phyloP scores from a whole-genome alignment of 2,329 filamentous ascomycete genomes.

The Claviceps humidiphila region DNA sequence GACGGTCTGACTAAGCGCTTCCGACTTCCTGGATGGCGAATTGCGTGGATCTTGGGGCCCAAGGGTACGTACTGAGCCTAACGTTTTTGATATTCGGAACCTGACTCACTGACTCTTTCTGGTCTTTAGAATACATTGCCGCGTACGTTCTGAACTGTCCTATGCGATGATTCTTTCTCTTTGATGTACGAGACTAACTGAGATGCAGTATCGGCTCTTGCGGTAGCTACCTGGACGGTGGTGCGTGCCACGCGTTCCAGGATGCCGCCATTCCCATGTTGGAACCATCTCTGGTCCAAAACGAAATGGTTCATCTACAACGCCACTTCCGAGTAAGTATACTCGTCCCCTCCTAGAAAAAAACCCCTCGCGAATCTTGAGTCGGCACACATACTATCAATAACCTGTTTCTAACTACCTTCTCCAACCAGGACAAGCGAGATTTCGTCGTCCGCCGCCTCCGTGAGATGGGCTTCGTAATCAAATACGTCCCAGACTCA shows the following conservation, averaged over 20 bases:
- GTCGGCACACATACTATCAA: background rate
- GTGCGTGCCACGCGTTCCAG: slow-evolving; percentile 90
- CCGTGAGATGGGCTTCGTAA: slow-evolving; percentile 72
- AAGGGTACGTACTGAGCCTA: slow-evolving; percentile 38
- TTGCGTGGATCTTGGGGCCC: slow-evolving; percentile 90
- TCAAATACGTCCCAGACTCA: slow-evolving; percentile 73
- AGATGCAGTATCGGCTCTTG: slow-evolving; percentile 60
- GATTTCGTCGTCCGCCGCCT: slow-evolving; percentile 79
- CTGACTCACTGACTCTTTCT: background rate
- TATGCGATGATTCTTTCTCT: background rate
- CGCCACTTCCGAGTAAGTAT: slow-evolving; percentile 57
- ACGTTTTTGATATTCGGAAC: background rate
- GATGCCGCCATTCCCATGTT: slow-evolving; percentile 88
- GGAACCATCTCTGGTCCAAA: slow-evolving; percentile 65
- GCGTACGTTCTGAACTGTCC: slow-evolving; percentile 35
- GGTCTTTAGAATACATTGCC: slow-evolving; percentile 62
- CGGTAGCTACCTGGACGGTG: slow-evolving; percentile 87
- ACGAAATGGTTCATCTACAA: slow-evolving; percentile 84
- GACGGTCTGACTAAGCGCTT: slow-evolving; percentile 96
- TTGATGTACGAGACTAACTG: slow-evolving; percentile 3
- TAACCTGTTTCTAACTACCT: slow-evolving; percentile 6
- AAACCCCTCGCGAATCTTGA: background rate
- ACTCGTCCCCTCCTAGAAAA: too few species aligned
- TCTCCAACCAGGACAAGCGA: slow-evolving; percentile 52
- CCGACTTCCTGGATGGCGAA: slow-evolving; percentile 88